Evolutionary conservation across 2,329 filamentous ascomycete genomes (phyloP), one percentile per base, ranked within the genome.

Genomic region (Pseudogymnoascus sp.): DNA sequence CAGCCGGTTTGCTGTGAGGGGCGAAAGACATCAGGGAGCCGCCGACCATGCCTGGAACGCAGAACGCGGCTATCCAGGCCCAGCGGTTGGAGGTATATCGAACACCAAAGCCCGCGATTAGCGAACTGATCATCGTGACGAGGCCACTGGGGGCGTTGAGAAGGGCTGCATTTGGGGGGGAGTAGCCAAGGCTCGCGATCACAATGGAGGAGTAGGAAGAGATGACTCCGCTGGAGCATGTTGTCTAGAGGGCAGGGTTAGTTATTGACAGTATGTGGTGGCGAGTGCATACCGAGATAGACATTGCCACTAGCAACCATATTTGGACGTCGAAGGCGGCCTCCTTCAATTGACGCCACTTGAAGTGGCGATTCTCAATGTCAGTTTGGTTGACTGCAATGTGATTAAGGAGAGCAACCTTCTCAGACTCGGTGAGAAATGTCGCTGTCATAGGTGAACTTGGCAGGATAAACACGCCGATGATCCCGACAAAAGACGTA

Each of bases 351-450:
- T 85, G 81, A 65, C 74, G 76, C 63, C 74, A 69, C 21, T 80
- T 81, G 70, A 85, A 84, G 64, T 78, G 78, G 65, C 77, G 79
- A 67, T 78, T 83, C 60, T 78, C 75, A 35, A 85, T 79, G 37
- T 83, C 83, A 4, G 81, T 84, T 72, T 85, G 80, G 71, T 86
- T 85, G 62, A 79, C 76, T 41, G 76, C 78, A 62, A 83, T 75
- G 61, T 80, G 78, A 71, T 79, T 78, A 37, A 81, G 72, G 4
- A 81, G 73, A 0, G 74, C 76, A 6, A 78, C 75, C 64, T 74
- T 74, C 66, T 78, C 75, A n/a, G 64, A 66, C 33, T 74, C 69
- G 1, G 69, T 72, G 26, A 77, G 65, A 69, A 73, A 78, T 6
- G 60, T 58, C 4, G 79, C 77, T 59, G 74, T 71, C 69, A 81